Base-by-base conservation (phyloP, 2,329 filamentous ascomycete species). In the Grosmannia huntii region DNA sequence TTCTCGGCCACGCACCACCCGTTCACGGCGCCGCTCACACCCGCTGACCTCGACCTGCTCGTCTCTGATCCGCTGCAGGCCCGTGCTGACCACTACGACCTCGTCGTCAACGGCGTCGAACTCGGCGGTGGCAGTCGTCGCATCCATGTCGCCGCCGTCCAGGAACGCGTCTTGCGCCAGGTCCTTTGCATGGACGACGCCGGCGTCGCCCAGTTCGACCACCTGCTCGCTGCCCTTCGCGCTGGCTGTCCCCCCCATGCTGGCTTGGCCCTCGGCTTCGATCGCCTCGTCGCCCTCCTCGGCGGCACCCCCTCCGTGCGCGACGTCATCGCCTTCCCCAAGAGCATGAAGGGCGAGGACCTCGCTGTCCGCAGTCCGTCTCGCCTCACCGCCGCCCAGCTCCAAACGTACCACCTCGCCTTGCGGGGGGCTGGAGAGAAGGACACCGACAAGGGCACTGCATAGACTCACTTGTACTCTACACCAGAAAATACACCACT, bases 311-410 rank as follows among this genome's bases (percentile, higher is more conserved):
- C 86, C 12, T 90, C 86, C 1, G 86, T 99, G 3, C 78, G 89
- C 60, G 92, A 99, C 73, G 92, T 99, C 1, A 96, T 99, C 70
- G 91, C 91, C 0, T 99, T 99, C 67, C 95, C 94, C 0, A 99
- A 99, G 76, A 91, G 83, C 61, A 90, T 90, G 61, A 90, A 85
- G 68, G 91, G 94, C 0, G 88, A 95, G 67, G 94, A 99, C 72
- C 71, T 83, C 59, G 81, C 95, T 70, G 89, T 95, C 3, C 84
- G 82, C 65, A 89, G 88, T 62, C 94, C 94, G 0, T 84, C 84
- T 55, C 70, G 69, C 62, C 76, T 95, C 62, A 87, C 79, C 0
- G 72, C 81, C 59, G 79, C 81, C 55, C 73, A 79, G 63, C 68
- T 80, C 57, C 67, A 65, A 56, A 75, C 74, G 0, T 81, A 81